A percentile compares a stretch with the other conserved stretches of the same genome.
phyloP scores from a whole-genome alignment of 345 rosid genomes.

The Corymbia maculata region DNA sequence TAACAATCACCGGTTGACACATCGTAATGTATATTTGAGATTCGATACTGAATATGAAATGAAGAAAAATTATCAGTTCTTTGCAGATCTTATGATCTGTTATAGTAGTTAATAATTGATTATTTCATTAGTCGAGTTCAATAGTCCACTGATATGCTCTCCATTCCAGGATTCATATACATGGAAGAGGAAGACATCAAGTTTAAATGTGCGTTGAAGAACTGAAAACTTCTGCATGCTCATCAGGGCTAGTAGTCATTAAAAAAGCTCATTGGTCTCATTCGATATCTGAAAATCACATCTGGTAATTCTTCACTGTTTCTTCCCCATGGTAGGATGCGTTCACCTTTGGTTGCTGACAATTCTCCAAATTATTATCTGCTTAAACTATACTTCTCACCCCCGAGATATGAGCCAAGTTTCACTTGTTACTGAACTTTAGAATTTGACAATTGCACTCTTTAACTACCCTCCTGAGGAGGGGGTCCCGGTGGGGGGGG shows the following conservation, averaged over 20 bases:
- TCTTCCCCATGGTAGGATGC: neutral
- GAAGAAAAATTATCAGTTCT: neutral
- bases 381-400: neutral
- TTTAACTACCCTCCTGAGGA: neutral
- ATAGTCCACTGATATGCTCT: neutral
- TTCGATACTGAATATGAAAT: slow-evolving; percentile 46
- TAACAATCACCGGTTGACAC: slow-evolving; percentile 52
- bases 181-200: neutral
- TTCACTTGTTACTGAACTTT: neutral
- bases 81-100: neutral
- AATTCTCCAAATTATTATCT: neutral
- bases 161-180: neutral
- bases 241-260: neutral
- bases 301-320: neutral
- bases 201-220: neutral
- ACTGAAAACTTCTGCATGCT: neutral
- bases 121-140: neutral
- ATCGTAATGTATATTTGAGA: slow-evolving; percentile 71
- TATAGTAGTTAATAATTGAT: neutral
- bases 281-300: neutral
- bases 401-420: neutral
- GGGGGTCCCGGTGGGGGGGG: too few relatives aligned
- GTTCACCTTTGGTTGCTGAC: neutral
- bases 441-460: neutral
- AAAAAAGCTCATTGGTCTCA: neutral